Base-by-base conservation (phyloP, 371 early-diverging fungal species). In the Fennellomyces sp. region DNA sequence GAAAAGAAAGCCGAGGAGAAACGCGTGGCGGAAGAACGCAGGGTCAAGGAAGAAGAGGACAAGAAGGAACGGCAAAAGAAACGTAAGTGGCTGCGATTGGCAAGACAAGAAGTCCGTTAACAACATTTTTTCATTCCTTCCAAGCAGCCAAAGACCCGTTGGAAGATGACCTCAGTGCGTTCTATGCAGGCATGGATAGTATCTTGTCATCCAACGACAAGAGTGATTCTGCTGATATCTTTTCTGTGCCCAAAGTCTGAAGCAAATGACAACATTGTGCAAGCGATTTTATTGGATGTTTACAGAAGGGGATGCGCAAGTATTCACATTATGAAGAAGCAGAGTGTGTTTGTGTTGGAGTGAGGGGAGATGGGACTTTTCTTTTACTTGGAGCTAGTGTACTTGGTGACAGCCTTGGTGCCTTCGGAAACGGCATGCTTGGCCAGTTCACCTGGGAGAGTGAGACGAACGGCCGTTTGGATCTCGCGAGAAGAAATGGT, bases 361-460 rank as follows among this genome's bases (percentile, higher is more conserved):
- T 42, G 33, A 41, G 45, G 61, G 52, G 41, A 54, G 30, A 57
- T n/a, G 41, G 17, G 17, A 41, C 6, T 15, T 8, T 35, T 51
- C 21, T 38, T 47, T 83, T 85, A 86, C 73, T 88, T 88, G 74
- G 93, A 86, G 58, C 87, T 85, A 72, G 95, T 94, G 90, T 93
- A 96, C 85, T 96, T 96, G 88, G 94, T 94, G 75, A 95, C 94
- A 68, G 97, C 95, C 89, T 96, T 97, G 84, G 96, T 95, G 58
- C 96, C 97, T 86, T 96, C 97, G 64, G 96, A 95, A 67, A 96
- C 96, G 73, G 97, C 97, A 83, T 97, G 97, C 88, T 95, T 95
- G 76, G 96, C 93, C 60, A 97, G 84, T 82, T 97, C 97, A 75
- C 97, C 96, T 64, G 97, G 96, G 38, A 96, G 89, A 61, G 95